Evolutionary conservation across 306 rosid genomes (phyloP).

Genomic region (Abrus pulchellus): DNA sequence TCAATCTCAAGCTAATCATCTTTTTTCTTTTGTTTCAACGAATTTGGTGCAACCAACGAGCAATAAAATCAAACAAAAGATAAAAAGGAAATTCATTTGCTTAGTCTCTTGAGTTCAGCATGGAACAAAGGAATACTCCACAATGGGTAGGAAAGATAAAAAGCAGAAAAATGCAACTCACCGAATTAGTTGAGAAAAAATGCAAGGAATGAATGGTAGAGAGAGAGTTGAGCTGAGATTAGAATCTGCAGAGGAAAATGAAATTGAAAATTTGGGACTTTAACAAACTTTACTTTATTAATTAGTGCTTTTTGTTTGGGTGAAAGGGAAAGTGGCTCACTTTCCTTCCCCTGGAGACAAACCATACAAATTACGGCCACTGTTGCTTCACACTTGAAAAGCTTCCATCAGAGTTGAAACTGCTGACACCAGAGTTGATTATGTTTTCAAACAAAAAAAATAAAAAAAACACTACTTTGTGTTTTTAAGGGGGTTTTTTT

Average conservation of each 20-base stretch:
- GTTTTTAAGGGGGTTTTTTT: no score
- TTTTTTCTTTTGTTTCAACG: neutral
- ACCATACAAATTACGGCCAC: conserved; percentile 53
- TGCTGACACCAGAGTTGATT: neutral
- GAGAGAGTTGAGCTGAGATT: conserved; percentile 49
- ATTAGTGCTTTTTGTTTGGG: conserved; percentile 2
- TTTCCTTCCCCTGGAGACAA: conserved; percentile 49
- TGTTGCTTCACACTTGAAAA: conserved; percentile 43
- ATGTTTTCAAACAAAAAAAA: neutral
- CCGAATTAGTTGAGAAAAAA: conserved; percentile 47
- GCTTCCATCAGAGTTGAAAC: neutral
- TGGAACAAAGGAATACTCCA: conserved; percentile 25
- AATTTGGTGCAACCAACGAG: conserved; percentile 8
- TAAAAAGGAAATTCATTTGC: conserved; percentile 22
- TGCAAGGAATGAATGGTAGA: conserved; percentile 43
- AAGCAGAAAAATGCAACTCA: conserved; percentile 56
- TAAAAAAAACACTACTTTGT: neutral
- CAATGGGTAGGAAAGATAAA: conserved; percentile 52
- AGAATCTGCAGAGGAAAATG: conserved; percentile 55
- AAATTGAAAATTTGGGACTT: conserved; percentile 38
- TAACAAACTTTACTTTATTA: conserved; percentile 52
- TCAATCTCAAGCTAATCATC: conserved; percentile 17
- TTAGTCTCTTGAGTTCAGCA: conserved; percentile 20
- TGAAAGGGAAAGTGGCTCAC: conserved; percentile 46
- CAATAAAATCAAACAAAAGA: conserved; percentile 33